These are phyloP conservation scores for Laguncularia racemosa DNA, from an alignment of 345 rosid genomes.

Conservation along the genomic window DNA sequence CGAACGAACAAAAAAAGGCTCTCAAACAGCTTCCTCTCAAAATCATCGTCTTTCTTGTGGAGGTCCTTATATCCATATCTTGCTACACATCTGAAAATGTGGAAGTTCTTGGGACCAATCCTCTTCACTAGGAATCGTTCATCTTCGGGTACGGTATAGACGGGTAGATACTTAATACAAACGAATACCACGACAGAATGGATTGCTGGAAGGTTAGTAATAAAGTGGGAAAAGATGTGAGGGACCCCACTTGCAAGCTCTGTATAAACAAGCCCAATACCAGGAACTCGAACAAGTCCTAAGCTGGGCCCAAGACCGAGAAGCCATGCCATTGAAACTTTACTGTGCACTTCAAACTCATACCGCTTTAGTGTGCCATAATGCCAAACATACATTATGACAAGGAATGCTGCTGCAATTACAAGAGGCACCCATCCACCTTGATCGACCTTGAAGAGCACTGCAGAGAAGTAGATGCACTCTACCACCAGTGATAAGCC, in stretches of 20 bases:
- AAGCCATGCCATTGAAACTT: conserved; percentile 28
- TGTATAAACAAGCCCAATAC: conserved; percentile 25
- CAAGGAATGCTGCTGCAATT: conserved; percentile 14
- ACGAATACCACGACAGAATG: conserved; percentile 28
- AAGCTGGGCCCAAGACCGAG: conserved; percentile 24
- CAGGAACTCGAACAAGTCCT: conserved; percentile 26
- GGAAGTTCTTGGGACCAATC: conserved; percentile 23
- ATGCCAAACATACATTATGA: conserved; percentile 28
- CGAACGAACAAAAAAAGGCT: conserved; percentile 21
- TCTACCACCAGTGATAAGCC: conserved; percentile 16
- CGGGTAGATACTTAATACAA: conserved; percentile 28
- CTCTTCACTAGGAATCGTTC: conserved; percentile 21
- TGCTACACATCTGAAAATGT: conserved; percentile 27
- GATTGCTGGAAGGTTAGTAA: conserved; percentile 32
- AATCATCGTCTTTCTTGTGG: conserved; percentile 26
- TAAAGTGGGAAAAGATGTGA: conserved; percentile 27
- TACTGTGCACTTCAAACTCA: conserved; percentile 24
- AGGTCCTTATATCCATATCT: conserved; percentile 32
- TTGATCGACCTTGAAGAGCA: conserved; percentile 26
- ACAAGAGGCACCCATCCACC: conserved; percentile 33
- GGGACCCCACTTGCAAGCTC: conserved; percentile 28
- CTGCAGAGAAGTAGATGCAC: conserved; percentile 25
- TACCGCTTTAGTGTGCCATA: conserved; percentile 19
- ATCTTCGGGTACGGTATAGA: conserved; percentile 24
- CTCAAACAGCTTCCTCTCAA: conserved; percentile 19